A percentile compares a stretch with the other conserved stretches of the same genome.
These are phyloP conservation scores for Fraxinus ornus DNA, from an alignment of 305 asterid species.

Conservation along the genomic window DNA sequence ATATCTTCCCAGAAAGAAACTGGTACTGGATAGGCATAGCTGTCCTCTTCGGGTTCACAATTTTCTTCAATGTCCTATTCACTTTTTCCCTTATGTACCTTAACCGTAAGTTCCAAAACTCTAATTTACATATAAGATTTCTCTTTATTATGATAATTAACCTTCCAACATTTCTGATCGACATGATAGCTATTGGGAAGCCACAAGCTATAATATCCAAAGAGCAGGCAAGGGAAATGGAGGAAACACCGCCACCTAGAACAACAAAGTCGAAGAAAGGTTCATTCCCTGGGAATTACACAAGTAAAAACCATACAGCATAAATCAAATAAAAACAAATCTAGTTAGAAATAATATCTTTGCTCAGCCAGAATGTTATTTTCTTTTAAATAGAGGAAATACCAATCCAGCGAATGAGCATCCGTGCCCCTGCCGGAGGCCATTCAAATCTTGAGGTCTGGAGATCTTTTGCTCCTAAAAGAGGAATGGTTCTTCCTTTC, in stretches of 20 bases:
- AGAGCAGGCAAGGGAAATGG: constrained; percentile 72
- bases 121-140: not conserved
- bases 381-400: constrained; percentile 47
- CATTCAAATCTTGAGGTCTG: constrained; percentile 39
- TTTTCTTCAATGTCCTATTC: constrained; percentile 55
- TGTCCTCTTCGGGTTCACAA: constrained; percentile 50
- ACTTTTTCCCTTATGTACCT: constrained; percentile 57
- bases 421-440: constrained; percentile 32
- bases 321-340: not conserved
- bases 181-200: constrained; percentile 46
- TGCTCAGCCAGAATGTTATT: constrained; percentile 5
- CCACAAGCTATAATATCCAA: constrained; percentile 59
- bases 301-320: constrained; percentile 40
- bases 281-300: constrained; percentile 48
- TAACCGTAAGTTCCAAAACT: constrained; percentile 46
- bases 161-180: not conserved
- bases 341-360: not conserved
- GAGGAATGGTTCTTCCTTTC: constrained; percentile 94
- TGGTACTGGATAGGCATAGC: constrained; percentile 70
- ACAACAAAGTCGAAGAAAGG: constrained; percentile 46
- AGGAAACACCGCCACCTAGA: constrained; percentile 42
- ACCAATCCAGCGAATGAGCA: constrained; percentile 54
- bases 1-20: constrained; percentile 39
- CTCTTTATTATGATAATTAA: not conserved
- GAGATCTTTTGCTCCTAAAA: constrained; percentile 54